Evolutionary conservation across 345 rosid species (phyloP).

Genomic region (Brassica juncea): DNA sequence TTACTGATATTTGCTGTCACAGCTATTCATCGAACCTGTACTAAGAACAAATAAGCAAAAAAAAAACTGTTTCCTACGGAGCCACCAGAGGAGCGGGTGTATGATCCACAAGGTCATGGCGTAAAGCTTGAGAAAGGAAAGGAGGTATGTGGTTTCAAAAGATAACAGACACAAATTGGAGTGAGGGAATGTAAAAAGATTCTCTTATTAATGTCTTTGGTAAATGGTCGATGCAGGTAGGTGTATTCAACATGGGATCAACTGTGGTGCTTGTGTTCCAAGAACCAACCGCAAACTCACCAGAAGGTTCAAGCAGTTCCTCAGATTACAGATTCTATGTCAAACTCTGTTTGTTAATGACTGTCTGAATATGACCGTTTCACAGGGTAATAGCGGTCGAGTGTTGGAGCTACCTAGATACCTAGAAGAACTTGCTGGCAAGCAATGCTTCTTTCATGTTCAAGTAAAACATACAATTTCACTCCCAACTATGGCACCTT

Average conservation of each 20-base stretch:
- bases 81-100: constrained; percentile 69
- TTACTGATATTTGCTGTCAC: constrained; percentile 20
- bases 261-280: constrained; percentile 88
- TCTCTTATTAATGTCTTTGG: background rate
- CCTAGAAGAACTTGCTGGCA: too few species aligned
- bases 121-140: constrained; percentile 72
- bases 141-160: constrained; percentile 53
- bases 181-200: background rate
- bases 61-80: constrained; percentile 56
- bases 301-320: constrained; percentile 37
- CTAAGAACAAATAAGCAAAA: constrained; percentile 70
- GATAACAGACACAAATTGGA: background rate
- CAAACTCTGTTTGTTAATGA: constrained; percentile 15
- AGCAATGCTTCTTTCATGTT: too few species aligned
- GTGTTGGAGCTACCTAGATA: too few species aligned
- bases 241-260: constrained; percentile 90
- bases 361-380: too few species aligned
- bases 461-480: too few species aligned
- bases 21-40: constrained; percentile 88
- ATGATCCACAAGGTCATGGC: constrained; percentile 76
- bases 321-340: constrained; percentile 64
- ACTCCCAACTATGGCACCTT: too few species aligned
- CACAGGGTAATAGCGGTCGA: too few species aligned
- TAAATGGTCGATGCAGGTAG: constrained; percentile 51
- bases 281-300: constrained; percentile 58